Base-by-base conservation (phyloP, 768 basidiomycete genomes). In the Xerocomellus dryophilus region DNA sequence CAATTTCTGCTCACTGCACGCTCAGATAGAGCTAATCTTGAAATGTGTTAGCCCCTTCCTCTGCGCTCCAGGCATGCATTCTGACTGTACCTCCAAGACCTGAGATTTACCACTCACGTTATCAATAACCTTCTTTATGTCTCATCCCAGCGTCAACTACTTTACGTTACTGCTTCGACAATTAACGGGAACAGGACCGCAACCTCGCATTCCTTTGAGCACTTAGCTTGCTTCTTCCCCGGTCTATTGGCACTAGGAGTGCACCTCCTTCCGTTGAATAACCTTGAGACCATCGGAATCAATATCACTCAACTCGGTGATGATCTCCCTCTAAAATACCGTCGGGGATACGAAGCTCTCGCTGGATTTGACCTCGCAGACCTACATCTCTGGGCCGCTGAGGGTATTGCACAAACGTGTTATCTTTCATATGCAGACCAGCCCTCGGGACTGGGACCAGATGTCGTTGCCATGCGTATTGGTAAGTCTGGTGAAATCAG, bases 221-320 rank as follows among this genome's bases (percentile, higher is more conserved):
- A 91, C 62, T 71, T 91, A 25, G 82, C 88, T 11, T 90, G 88
- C 68, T 91, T 90, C 73, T 76, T 88, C 44, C 87, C 88, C 0
- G 88, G 89, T 15, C 71, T 90, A 15, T 74, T 91, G 45, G 86
- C 88, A 5, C 75, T 91, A 4, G 88, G 89, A 23, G 85, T 72
- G 5, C 78, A 85, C 57, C 78, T 78, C 11, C 76, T 90, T 45
- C 81, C 81, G 23, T 71, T 85, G 47, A 76, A 83, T 51, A 69
- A 81, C 47, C 76, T 85, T 3, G 68, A 74, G 23, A 64, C 72
- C 0, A 59, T 80, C 15, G 81, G 79, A 10, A 76, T 86, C 48
- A 73, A 80, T 57, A 59, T 78, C 15, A 64, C 68, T 12, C 62
- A 71, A 20, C 73, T 84, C 9, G 62, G 59, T 7, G 47, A 58